These are phyloP conservation scores for Fusarium succisae DNA, from an alignment of 2,329 filamentous ascomycete species.

Conservation along the genomic window DNA sequence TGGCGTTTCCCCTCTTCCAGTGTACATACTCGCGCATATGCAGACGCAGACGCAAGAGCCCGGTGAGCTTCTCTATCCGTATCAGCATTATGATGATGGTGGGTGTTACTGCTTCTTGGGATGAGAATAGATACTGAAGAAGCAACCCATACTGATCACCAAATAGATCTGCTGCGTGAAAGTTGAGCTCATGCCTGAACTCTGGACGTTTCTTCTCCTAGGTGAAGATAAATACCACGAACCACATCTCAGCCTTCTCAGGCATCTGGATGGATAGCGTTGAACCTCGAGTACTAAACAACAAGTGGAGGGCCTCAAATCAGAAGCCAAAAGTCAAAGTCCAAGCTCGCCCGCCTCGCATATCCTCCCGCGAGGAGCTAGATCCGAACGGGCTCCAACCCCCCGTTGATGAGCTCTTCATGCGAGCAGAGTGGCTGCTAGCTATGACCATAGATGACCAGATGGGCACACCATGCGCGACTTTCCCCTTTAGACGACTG, in stretches of 20 bases:
- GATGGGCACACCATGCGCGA: constrained; percentile 45
- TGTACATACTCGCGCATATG: constrained; percentile 38
- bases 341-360: constrained; percentile 37
- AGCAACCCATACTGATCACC: constrained; percentile 16
- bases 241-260: constrained; percentile 17
- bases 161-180: constrained; percentile 29
- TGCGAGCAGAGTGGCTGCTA: constrained; percentile 40
- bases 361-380: constrained; percentile 34
- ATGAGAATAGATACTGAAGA: constrained; percentile 12
- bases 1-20: constrained; percentile 34
- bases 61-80: constrained; percentile 28
- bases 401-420: constrained; percentile 29
- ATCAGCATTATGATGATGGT: constrained; percentile 17
- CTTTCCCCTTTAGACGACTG: constrained; percentile 41
- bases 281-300: constrained; percentile 15
- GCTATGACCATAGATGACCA: constrained; percentile 33
- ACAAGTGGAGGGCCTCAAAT: constrained; percentile 37
- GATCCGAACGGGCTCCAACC: constrained; percentile 34
- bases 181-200: constrained; percentile 1
- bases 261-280: constrained; percentile 12
- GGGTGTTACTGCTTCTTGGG: constrained; percentile 33
- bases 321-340: constrained; percentile 29
- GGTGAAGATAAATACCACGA: not conserved
- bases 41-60: constrained; percentile 36
- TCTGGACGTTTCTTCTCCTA: not conserved